Percentiles rank a stretch among this genome's conserved stretches.
These are phyloP conservation scores for Durio zibethinus DNA, from an alignment of 345 rosid genomes.

Conservation along the genomic window DNA sequence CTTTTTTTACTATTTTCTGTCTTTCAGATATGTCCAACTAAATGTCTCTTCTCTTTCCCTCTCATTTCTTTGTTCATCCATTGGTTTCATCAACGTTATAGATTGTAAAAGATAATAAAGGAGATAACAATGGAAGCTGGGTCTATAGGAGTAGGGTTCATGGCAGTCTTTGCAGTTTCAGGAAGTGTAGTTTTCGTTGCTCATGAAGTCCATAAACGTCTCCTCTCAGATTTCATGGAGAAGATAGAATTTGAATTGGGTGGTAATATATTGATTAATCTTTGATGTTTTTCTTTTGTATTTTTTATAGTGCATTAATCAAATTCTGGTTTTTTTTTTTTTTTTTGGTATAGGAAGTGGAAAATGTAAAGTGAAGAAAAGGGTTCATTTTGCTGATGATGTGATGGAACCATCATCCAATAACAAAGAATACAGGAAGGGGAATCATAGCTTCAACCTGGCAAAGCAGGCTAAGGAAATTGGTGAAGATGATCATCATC, in stretches of 20 bases:
- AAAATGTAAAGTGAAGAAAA: conserved; percentile 42
- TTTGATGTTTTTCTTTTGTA: neutral
- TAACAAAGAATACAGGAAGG: conserved; percentile 57
- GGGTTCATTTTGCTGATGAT: conserved; percentile 74
- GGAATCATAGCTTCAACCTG: conserved; percentile 16
- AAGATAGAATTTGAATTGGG: conserved; percentile 55
- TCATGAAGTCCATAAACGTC: conserved; percentile 61
- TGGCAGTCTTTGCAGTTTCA: conserved; percentile 77
- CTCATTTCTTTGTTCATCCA: neutral
- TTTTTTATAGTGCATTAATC: neutral
- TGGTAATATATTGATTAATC: conserved; percentile 19
- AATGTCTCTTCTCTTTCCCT: neutral
- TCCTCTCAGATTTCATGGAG: conserved; percentile 65
- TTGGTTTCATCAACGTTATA: neutral
- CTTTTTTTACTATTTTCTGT: neutral
- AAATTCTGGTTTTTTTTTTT: neutral
- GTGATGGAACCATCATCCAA: conserved; percentile 69
- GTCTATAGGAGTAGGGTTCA: conserved; percentile 43
- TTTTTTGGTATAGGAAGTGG: neutral
- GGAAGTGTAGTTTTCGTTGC: conserved; percentile 70
- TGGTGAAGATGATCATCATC: neutral
- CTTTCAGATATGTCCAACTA: neutral
- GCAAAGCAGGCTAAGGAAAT: neutral
- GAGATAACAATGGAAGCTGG: neutral
- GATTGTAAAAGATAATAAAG: neutral